Conservation (phyloP, 495 filamentous ascomycete species). For the Penicillium steckii region DNA sequence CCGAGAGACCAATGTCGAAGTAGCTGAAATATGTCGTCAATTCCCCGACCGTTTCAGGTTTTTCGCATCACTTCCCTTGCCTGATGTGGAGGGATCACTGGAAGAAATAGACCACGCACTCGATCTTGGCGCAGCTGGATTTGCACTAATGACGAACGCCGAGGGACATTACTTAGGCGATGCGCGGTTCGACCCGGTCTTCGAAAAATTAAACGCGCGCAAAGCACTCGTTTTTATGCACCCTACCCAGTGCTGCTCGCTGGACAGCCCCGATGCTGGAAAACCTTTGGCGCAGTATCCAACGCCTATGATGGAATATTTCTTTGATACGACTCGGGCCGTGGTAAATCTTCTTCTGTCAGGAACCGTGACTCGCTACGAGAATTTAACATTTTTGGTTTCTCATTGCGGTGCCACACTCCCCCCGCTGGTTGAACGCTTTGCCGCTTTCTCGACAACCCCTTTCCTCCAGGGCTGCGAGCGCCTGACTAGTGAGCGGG, state of each 20-base stretch:
- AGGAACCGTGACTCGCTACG: neutral
- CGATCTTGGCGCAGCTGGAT: neutral
- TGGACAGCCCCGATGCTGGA: neutral
- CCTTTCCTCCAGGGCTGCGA: neutral
- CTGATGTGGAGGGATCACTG: constrained; percentile 1
- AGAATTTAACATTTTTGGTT: constrained; percentile 1
- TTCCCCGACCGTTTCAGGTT: neutral
- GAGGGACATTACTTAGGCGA: constrained; percentile 3
- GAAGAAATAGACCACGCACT: constrained; percentile 5
- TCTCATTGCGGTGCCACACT: constrained; percentile 1
- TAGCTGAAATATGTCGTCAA: neutral
- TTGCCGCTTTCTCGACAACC: neutral
- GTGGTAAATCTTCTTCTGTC: constrained; percentile 5
- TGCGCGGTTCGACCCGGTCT: constrained; percentile 1
- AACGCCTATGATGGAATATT: constrained; percentile 1
- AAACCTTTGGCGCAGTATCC: constrained; percentile 3
- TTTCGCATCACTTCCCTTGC: constrained; percentile 1
- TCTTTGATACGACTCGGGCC: neutral
- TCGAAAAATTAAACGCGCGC: neutral
- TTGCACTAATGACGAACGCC: constrained; percentile 3
- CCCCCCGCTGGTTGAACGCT: constrained; percentile 2
- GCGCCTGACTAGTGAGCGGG: neutral
- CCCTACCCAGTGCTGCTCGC: constrained; percentile 2
- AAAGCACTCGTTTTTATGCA: constrained; percentile 4
- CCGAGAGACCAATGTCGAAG: neutral